Base-by-base conservation (phyloP, 768 basidiomycete genomes). In the Boletus vermiculosoides region DNA sequence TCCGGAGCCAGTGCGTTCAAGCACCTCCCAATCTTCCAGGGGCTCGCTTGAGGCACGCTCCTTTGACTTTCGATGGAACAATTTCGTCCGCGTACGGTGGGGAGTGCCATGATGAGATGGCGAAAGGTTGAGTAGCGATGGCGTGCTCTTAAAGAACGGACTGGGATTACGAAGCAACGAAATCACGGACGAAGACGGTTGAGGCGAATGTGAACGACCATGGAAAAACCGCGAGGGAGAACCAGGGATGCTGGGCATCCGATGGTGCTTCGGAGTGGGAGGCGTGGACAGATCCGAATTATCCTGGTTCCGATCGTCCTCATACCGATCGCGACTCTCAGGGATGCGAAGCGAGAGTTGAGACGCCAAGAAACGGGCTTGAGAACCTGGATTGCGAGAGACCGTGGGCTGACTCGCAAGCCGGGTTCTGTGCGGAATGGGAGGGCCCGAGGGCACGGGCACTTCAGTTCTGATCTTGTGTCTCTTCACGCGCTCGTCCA, bases 401-500 rank as follows among this genome's bases (percentile, higher is more conserved):
- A 59, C 63, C 20, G 63, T 68, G 10, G 68, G 63, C 37, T 69
- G 73, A 50, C 68, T 71, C 20, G 68, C 58, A 20, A 69, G 64
- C 13, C 68, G 63, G 16, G 71, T 57, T 56, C 74, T 70, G n/a
- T 70, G 72, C 22, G 63, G 63, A 31, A 65, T 31, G 9, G 69
- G 57, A 33, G 60, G 45, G n/a, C 42, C 55, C 7, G 58, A 18
- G 0, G 64, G 58, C 11, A 66, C 59, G n/a, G 57, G 59, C 48
- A 37, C 23, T 10, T 76, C 73, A 47, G 75, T 55, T 73, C 77
- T 46, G 60, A 71, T 45, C 66, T 71, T 55, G 73, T 66, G 59
- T 37, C 74, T 66, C 58, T 67, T 69, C 4, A 74, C 74, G 54
- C 78, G 70, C 57, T 78, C 74, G 50, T 77, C 74, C 56, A 82